Evolutionary conservation across 73 alveolate genomes (phyloP).

Genomic region (Paramecium primaurelia): DNA sequence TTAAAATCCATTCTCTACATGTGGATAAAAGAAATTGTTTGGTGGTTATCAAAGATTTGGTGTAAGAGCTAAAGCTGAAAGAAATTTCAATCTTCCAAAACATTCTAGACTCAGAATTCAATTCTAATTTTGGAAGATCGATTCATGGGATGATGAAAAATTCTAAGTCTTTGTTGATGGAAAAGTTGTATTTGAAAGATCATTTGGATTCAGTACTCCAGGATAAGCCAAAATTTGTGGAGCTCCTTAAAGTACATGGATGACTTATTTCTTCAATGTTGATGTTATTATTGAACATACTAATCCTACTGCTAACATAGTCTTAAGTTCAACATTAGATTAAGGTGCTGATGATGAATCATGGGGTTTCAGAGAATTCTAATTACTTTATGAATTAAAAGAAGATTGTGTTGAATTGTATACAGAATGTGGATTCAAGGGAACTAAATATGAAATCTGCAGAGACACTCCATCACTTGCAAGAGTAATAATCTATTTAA

Average conservation of each 20-base stretch:
- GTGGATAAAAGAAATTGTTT: not conserved
- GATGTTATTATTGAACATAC: conserved; percentile 12
- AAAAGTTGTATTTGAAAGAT: not conserved
- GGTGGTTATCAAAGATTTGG: conserved; percentile 41
- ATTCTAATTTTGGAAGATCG: conserved; percentile 11
- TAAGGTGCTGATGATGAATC: conserved; percentile 36
- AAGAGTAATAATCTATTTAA: not conserved
- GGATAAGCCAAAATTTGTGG: conserved; percentile 39
- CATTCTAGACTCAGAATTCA: not conserved
- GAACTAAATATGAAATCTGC: not conserved
- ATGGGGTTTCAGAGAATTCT: conserved; percentile 51
- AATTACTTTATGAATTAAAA: not conserved
- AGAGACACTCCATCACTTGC: conserved; percentile 47
- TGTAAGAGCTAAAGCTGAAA: not conserved
- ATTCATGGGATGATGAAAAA: conserved; percentile 47
- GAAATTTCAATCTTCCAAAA: conserved; percentile 3
- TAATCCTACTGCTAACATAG: not conserved
- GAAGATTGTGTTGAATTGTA: conserved; percentile 48
- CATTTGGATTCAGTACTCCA: conserved; percentile 41
- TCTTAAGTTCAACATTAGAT: conserved; percentile 15
- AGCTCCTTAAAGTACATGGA: conserved; percentile 30
- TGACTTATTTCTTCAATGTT: not conserved
- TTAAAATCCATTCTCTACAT: not conserved
- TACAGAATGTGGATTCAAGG: conserved; percentile 32
- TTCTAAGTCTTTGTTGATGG: conserved; percentile 35